Percentiles rank a stretch among this genome's conserved stretches.
Conservation (phyloP, 805 yeast genomes). For the Metschnikowia lachancei region DNA sequence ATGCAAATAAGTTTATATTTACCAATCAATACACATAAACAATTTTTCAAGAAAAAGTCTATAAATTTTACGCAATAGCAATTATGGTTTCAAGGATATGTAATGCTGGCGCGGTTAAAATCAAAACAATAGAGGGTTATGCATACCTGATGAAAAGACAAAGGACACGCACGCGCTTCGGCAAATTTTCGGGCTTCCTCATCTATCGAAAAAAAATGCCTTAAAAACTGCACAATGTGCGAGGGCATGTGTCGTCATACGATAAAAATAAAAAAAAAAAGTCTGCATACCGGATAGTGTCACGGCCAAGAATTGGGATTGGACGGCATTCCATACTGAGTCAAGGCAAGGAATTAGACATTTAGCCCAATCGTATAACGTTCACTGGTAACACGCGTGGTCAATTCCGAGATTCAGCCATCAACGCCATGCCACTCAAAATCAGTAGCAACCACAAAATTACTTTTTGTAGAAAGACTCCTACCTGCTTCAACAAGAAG, state of each 20-base stretch:
- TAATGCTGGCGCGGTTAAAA: too few species aligned
- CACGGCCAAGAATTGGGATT: neutral
- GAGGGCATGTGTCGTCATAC: neutral
- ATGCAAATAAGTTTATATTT: too few species aligned
- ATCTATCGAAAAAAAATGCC: neutral
- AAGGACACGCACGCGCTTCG: constrained; percentile 1
- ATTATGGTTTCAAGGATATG: too few species aligned
- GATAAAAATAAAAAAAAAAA: neutral
- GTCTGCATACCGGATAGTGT: neutral
- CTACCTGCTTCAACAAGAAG: neutral
- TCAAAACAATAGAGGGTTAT: neutral
- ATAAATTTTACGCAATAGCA: too few species aligned
- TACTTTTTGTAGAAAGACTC: neutral
- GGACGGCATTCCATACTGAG: too few species aligned
- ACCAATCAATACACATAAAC: too few species aligned
- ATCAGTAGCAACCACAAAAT: neutral
- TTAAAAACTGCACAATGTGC: neutral
- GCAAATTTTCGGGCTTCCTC: neutral
- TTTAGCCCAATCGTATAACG: neutral
- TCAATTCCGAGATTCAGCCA: too few species aligned
- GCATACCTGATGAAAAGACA: neutral
- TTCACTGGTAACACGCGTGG: neutral
- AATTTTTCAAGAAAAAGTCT: too few species aligned
- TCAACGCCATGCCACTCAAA: too few species aligned
- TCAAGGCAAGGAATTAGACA: too few species aligned